A percentile compares a stretch with the other conserved stretches of the same genome.
Evolutionary conservation across 2,329 filamentous ascomycete genomes (phyloP).

Genomic region (Botrytis fabae): DNA sequence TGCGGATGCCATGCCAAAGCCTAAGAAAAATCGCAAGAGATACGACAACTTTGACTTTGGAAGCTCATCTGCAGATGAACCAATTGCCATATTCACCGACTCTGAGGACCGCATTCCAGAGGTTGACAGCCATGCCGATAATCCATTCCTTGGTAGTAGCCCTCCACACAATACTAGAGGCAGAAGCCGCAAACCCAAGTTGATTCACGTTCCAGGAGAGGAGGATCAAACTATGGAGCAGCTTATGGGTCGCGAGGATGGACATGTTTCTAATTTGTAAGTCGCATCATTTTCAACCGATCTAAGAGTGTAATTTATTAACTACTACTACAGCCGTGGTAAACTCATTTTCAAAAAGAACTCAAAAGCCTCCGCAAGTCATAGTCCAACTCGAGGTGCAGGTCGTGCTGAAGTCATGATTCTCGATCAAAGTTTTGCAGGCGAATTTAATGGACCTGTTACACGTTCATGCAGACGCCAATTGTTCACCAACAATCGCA

Average conservation of each 20-base stretch:
- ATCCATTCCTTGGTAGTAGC: slow-evolving; percentile 66
- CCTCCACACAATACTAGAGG: slow-evolving; percentile 41
- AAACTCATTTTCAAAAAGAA: slow-evolving; percentile 73
- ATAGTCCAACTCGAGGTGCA: slow-evolving; percentile 20
- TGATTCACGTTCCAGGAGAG: slow-evolving; percentile 54
- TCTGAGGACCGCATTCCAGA: slow-evolving; percentile 75
- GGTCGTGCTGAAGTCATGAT: slow-evolving; percentile 40
- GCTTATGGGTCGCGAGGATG: slow-evolving; percentile 69
- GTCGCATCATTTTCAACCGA: slow-evolving; percentile 43
- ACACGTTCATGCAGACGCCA: slow-evolving; percentile 54
- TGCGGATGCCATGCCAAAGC: slow-evolving; percentile 58
- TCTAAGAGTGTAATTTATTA: slow-evolving; percentile 30
- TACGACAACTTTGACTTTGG: slow-evolving; percentile 56
- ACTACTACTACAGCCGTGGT: slow-evolving; percentile 61
- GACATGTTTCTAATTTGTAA: slow-evolving; percentile 76
- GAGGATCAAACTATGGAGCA: slow-evolving; percentile 46
- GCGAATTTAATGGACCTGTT: slow-evolving; percentile 48
- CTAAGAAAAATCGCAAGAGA: slow-evolving; percentile 59
- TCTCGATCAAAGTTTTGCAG: slow-evolving; percentile 40
- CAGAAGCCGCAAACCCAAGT: slow-evolving; percentile 56
- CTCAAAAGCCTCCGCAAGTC: slow-evolving; percentile 27
- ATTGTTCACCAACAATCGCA: slow-evolving; percentile 15
- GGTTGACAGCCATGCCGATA: slow-evolving; percentile 63
- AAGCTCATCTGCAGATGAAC: slow-evolving; percentile 52
- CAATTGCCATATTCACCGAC: slow-evolving; percentile 76